A percentile compares a stretch with the other conserved stretches of the same genome.
These are phyloP conservation scores for Abrus pulchellus DNA, from an alignment of 306 rosid genomes.

Conservation along the genomic window DNA sequence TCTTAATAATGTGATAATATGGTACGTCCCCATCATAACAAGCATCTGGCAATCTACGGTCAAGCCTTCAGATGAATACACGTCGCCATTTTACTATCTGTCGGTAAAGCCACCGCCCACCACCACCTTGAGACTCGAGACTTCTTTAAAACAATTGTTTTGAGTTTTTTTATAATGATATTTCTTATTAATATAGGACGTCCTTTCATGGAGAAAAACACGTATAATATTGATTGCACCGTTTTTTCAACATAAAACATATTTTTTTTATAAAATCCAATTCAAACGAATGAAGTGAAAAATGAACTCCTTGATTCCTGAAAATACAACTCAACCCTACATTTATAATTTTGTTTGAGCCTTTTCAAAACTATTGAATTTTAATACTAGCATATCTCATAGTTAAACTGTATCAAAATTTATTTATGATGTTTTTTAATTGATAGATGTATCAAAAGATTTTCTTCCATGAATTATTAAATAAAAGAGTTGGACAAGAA, in stretches of 20 bases:
- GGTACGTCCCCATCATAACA: slow-evolving; percentile 53
- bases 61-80: slow-evolving; percentile 23
- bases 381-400: not conserved
- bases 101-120: slow-evolving; percentile 49
- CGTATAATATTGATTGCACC: too few species aligned
- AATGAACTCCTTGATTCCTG: not conserved
- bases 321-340: not conserved
- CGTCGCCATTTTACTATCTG: slow-evolving; percentile 41
- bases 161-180: too few species aligned
- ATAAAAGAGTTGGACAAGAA: not conserved
- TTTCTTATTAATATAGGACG: too few species aligned
- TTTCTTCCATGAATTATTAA: not conserved
- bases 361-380: not conserved
- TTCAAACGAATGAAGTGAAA: not conserved
- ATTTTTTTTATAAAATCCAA: not conserved
- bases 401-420: not conserved
- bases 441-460: not conserved
- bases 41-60: slow-evolving; percentile 71
- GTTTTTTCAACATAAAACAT: not conserved
- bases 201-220: too few species aligned
- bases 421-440: not conserved
- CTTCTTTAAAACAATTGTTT: not conserved
- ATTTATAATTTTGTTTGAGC: not conserved
- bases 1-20: not conserved
- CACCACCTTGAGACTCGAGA: not conserved